These are phyloP conservation scores for Hyphopichia pseudoburtonii DNA, from an alignment of 1,139 yeast species.

Conservation along the genomic window DNA sequence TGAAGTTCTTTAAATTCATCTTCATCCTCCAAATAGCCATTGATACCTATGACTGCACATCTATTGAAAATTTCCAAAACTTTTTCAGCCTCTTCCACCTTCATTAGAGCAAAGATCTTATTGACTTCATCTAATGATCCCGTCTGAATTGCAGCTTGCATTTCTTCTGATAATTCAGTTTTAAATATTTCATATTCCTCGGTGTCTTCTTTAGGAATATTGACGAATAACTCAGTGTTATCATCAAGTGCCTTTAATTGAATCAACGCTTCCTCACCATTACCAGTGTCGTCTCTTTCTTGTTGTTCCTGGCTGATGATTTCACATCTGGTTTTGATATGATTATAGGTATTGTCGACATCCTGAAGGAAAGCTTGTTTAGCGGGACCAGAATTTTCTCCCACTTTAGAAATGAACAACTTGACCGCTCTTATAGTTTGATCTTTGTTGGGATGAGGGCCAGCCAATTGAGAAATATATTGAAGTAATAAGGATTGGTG, in stretches of 20 bases:
- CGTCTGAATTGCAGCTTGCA: constrained; percentile 77
- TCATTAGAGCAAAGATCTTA: constrained; percentile 74
- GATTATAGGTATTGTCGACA: constrained; percentile 66
- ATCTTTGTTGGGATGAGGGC: constrained; percentile 32
- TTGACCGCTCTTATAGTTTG: constrained; percentile 55
- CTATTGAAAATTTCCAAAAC: constrained; percentile 73
- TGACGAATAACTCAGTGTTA: constrained; percentile 69
- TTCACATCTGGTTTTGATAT: constrained; percentile 73
- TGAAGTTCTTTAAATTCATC: constrained; percentile 66
- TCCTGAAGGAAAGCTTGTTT: constrained; percentile 68
- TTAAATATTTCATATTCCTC: constrained; percentile 56
- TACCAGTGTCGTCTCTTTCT: constrained; percentile 26
- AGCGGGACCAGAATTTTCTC: constrained; percentile 57
- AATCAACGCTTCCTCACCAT: constrained; percentile 72
- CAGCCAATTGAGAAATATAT: constrained; percentile 66
- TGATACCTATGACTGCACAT: constrained; percentile 82
- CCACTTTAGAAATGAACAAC: constrained; percentile 66
- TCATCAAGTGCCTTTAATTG: constrained; percentile 91
- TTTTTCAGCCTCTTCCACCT: constrained; percentile 77
- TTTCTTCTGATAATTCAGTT: constrained; percentile 54
- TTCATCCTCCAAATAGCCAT: constrained; percentile 74
- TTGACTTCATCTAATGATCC: constrained; percentile 77
- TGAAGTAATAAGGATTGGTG: constrained; percentile 81
- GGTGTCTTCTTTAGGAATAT: constrained; percentile 60
- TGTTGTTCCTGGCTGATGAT: constrained; percentile 51